Base-by-base conservation (phyloP, 108 stramenopile species). In the Conticribra weissflogii region DNA sequence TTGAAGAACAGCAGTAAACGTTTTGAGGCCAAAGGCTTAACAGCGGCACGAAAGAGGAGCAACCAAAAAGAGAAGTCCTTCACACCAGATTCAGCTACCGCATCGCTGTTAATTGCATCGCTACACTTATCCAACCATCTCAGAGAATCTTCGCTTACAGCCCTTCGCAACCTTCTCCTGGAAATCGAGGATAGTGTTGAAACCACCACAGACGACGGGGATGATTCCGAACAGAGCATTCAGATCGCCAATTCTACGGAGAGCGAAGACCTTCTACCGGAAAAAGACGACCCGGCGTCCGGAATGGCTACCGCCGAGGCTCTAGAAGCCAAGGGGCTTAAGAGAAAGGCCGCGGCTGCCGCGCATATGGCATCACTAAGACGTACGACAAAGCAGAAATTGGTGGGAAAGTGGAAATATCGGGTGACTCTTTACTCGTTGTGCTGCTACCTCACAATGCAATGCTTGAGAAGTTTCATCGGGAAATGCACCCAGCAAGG, bases 341-440 rank as follows among this genome's bases (percentile, higher is more conserved):
- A 72, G 28, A 50, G 92, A 58, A 94, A 91, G 59, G 89, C 92
- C 25, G 92, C 92, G n/a, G 92, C 92, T 19, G 88, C 90, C 55
- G 92, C 86, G 8, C 83, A 90, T 47, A 82, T 91, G 76, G 85
- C 82, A 51, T 75, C 85, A 25, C 51, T 88, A 0, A 77, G 88
- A 18, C 62, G 70, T 7, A 66, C 78, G 57, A 78, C 86, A 31
- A 68, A 81, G 34, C 60, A 81, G 31, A 79, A 79, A 24, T 59
- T 81, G 31, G 77, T 80, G 9, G 53, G 77, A 44, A 63, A 55
- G n/a, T 91, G 88, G 90, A 88, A 74, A 34, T 54, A 83, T 16
- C 60, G 74, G 52, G 87, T 85, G 1, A 54, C 85, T 28, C 70
- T 91, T 1, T 88, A 82, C 56, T 91, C 92, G 3, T 53, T 65